Base-by-base conservation (phyloP, 176 grass and related monocot genomes). In the Cymbopogon citratus region DNA sequence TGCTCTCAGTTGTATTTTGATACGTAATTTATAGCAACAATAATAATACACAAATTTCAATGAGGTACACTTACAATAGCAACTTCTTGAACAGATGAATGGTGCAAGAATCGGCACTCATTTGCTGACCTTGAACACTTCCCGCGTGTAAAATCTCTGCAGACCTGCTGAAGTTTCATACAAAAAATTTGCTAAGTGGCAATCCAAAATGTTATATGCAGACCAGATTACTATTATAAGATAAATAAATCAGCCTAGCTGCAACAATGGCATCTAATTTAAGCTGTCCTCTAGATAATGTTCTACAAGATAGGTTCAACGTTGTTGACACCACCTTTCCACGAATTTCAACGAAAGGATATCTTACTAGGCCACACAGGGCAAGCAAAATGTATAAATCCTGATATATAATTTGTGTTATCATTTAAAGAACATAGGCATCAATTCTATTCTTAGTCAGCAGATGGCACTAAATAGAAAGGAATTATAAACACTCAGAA, bases 101-200 rank as follows among this genome's bases (percentile, higher is more conserved):
- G 88, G 45, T 94, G 89, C 84, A 88, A 24, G 74, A 88, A 91
- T 13, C 90, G 82, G 43, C 90, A 91, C 64, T 88, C 90, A 27
- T 69, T 85, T 85, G 85, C 88, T 65, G 91, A 80, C 81, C 91
- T 94, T 76, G 81, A 91, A 71, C 91, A 94, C 54, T 70, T 80
- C 11, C 91, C 88, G 51, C 85, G 86, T 45, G 84, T 40, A 66
- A 90, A 87, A 87, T 87, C 91, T 82, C 85, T 86, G 83, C 87
- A 90, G 34, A 93, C 56, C 71, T 93, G 76, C 69, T 56, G 80
- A 57, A 57, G 7, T 67, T 56, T 82, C 54, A 45, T 46, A 79
- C 65, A 86, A 33, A 33, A 86, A 79, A 21, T 19, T 44, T 28
- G 45, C 12, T 78, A 31, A 82, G 71, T 57, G 16, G 7, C 24